These are phyloP conservation scores for Gillenia trifoliata DNA, from an alignment of 306 rosid genomes.

Conservation along the genomic window DNA sequence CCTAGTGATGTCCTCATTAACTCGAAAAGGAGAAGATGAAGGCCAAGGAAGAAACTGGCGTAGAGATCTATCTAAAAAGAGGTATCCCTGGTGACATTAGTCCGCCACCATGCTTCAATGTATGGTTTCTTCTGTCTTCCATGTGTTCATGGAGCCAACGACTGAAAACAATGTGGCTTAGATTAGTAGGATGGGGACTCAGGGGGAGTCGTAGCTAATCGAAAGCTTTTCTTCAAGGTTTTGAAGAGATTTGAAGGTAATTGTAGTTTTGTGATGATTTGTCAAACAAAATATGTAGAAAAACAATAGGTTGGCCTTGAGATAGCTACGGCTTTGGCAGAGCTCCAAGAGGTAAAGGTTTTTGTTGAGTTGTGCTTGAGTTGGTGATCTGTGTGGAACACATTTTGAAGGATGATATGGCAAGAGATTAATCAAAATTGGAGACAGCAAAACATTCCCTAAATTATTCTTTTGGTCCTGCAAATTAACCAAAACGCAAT, in stretches of 20 bases:
- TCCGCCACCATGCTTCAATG: slow-evolving; percentile 42
- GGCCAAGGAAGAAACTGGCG: slow-evolving; percentile 37
- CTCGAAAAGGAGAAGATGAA: slow-evolving; percentile 26
- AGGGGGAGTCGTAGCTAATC: neutral
- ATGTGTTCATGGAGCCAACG: slow-evolving; percentile 42
- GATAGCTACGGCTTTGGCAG: slow-evolving; percentile 23
- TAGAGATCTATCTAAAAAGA: slow-evolving; percentile 35
- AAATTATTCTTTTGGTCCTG: too few species aligned
- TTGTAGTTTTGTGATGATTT: slow-evolving; percentile 1
- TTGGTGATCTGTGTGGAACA: neutral
- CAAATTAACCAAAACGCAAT: too few species aligned
- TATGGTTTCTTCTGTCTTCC: slow-evolving; percentile 33
- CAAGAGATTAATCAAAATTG: neutral
- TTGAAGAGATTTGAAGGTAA: slow-evolving; percentile 19
- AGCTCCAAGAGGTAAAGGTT: slow-evolving; percentile 12
- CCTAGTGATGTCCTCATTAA: slow-evolving; percentile 19
- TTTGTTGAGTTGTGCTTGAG: slow-evolving; percentile 13
- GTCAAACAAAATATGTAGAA: slow-evolving; percentile 21
- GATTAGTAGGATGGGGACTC: slow-evolving; percentile 6
- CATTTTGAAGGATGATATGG: slow-evolving; percentile 15
- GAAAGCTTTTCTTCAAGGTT: slow-evolving; percentile 19
- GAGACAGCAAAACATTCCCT: too few species aligned
- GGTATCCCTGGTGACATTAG: slow-evolving; percentile 38
- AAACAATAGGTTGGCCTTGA: slow-evolving; percentile 19
- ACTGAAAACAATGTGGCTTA: slow-evolving; percentile 35